phyloP scores from a whole-genome alignment of 768 basidiomycete genomes.

The Rhizopogon salebrosus region DNA sequence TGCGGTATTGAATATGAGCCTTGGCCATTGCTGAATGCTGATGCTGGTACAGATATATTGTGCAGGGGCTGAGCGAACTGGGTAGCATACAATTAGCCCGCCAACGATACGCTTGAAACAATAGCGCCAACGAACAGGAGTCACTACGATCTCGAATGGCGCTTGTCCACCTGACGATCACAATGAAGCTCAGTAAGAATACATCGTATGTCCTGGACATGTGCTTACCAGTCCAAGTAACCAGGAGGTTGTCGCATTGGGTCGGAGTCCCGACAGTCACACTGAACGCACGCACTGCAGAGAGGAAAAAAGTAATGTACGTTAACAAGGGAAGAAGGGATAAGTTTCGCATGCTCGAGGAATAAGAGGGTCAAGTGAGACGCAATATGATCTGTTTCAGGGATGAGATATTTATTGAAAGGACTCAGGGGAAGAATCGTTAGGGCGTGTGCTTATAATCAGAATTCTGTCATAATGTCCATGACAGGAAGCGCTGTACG shows the following conservation, averaged over 20 bases:
- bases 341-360: conserved; percentile 19
- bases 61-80: no score
- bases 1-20: conserved; percentile 45
- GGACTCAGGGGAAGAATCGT: not conserved
- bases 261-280: conserved; percentile 49
- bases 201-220: no score
- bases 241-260: conserved; percentile 52
- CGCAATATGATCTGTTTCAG: not conserved
- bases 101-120: conserved; percentile 2
- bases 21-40: conserved; percentile 46
- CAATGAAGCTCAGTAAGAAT: no score
- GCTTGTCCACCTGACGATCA: conserved; percentile 44
- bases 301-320: conserved; percentile 16
- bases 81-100: no score
- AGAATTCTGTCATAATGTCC: not conserved
- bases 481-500: no score
- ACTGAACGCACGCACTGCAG: conserved; percentile 30
- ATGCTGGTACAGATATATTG: conserved; percentile 48
- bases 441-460: not conserved
- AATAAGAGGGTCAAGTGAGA: conserved; percentile 9
- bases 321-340: conserved; percentile 16
- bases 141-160: conserved; percentile 44
- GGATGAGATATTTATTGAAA: not conserved
- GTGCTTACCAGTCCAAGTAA: conserved; percentile 58
- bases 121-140: conserved; percentile 38